Conservation (phyloP, 441 rosid species). For the Gossypium aridum region DNA sequence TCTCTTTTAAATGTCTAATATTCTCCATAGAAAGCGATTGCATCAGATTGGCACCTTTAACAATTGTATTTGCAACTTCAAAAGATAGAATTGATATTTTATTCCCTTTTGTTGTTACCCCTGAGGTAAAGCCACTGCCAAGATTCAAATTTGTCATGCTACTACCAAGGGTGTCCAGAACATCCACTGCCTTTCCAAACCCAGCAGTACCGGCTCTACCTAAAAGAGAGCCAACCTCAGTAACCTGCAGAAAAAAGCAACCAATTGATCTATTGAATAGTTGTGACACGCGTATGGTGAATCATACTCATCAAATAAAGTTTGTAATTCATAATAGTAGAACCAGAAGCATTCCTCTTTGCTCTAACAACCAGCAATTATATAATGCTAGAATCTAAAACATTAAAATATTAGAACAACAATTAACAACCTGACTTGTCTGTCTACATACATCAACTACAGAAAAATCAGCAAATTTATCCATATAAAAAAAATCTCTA, state of each 20-base stretch:
- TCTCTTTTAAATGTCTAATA: conserved; percentile 67
- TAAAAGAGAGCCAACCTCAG: conserved; percentile 79
- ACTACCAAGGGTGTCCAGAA: conserved; percentile 92
- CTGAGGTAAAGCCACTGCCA: conserved; percentile 69
- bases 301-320: neutral
- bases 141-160: conserved; percentile 84
- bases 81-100: conserved; percentile 81
- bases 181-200: conserved; percentile 86
- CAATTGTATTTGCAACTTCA: conserved; percentile 95
- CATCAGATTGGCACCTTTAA: conserved; percentile 91
- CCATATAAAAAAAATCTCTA: neutral
- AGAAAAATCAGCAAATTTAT: neutral
- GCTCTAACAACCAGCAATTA: neutral
- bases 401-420: neutral
- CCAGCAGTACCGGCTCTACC: conserved; percentile 90
- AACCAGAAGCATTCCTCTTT: neutral
- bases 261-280: neutral
- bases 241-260: conserved; percentile 51
- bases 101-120: conserved; percentile 76
- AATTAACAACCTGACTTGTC: neutral
- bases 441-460: neutral
- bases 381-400: neutral
- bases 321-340: neutral
- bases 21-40: conserved; percentile 78
- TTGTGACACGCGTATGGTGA: neutral